Evolutionary conservation across 768 basidiomycete genomes (phyloP).

Genomic region (Boletus rex-veris): DNA sequence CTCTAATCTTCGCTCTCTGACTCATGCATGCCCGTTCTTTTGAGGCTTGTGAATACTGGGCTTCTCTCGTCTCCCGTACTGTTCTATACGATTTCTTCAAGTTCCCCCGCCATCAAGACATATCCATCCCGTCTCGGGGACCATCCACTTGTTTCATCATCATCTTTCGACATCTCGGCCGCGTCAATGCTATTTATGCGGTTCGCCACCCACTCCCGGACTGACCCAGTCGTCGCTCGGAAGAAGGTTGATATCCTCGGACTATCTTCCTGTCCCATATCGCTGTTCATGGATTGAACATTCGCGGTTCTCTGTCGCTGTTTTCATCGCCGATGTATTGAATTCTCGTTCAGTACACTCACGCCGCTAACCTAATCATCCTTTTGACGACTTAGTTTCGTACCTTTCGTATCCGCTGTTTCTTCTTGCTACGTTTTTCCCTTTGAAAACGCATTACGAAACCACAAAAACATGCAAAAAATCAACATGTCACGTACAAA

Average conservation of each 20-base stretch:
- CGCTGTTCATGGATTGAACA: constrained; percentile 39
- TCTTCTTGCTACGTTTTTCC: constrained; percentile 37
- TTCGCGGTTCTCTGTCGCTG: constrained; percentile 23
- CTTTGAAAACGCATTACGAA: constrained; percentile 30
- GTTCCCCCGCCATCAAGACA: constrained; percentile 44
- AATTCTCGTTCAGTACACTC: constrained; percentile 30
- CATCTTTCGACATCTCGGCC: constrained; percentile 28
- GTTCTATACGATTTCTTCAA: constrained; percentile 20
- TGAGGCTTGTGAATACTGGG: constrained; percentile 37
- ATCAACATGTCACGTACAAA: constrained; percentile 41
- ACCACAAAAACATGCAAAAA: constrained; percentile 38
- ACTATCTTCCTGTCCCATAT: constrained; percentile 28
- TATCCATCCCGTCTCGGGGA: constrained; percentile 64
- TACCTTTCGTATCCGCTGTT: constrained; percentile 34
- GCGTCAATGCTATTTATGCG: constrained; percentile 33
- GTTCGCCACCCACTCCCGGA: constrained; percentile 14
- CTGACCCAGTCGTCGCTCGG: constrained; percentile 25
- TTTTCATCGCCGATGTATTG: constrained; percentile 32
- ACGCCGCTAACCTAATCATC: constrained; percentile 35
- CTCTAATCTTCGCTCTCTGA: constrained; percentile 40
- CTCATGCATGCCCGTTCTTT: constrained; percentile 33
- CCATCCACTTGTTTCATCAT: constrained; percentile 31
- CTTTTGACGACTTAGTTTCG: constrained; percentile 37
- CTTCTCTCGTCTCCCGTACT: constrained; percentile 22
- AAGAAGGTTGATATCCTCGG: constrained; percentile 32